phyloP scores from a whole-genome alignment of 495 filamentous ascomycete genomes.

The Aspergillus steynii region DNA sequence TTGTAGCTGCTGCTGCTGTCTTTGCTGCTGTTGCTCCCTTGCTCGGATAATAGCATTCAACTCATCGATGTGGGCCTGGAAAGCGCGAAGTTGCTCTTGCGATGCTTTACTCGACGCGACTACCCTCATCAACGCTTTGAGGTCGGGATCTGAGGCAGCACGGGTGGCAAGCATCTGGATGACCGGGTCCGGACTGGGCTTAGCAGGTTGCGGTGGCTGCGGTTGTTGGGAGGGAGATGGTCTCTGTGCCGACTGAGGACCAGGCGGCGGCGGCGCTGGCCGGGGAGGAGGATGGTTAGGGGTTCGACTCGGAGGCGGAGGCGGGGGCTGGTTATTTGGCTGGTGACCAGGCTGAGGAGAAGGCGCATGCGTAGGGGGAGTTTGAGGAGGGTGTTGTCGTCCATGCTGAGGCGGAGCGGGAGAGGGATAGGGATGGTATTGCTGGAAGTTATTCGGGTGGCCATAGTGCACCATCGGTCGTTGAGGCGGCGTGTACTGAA shows the following conservation, averaged over 20 bases:
- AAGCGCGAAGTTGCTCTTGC: conserved; percentile 76
- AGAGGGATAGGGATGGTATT: conserved; percentile 49
- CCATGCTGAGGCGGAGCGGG: conserved; percentile 40
- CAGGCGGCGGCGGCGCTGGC: conserved; percentile 20
- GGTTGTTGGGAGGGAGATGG: conserved; percentile 35
- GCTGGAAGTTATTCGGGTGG: conserved; percentile 55
- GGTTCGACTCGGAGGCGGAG: conserved; percentile 27
- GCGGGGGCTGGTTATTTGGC: conserved; percentile 25
- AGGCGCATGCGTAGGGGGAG: conserved; percentile 14
- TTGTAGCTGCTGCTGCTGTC: conserved; percentile 23
- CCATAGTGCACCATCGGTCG: conserved; percentile 70
- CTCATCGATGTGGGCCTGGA: conserved; percentile 91
- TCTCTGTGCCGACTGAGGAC: conserved; percentile 34
- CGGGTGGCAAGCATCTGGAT: conserved; percentile 89
- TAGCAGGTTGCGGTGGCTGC: conserved; percentile 40
- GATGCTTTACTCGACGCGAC: conserved; percentile 87
- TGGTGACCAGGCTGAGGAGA: conserved; percentile 24
- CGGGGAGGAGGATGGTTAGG: conserved; percentile 30
- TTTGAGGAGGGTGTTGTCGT: conserved; percentile 23
- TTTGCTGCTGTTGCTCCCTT: conserved; percentile 42
- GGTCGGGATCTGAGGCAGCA: conserved; percentile 78
- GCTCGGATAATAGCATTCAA: conserved; percentile 65
- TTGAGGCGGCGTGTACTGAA: conserved; percentile 52
- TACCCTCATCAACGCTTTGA: conserved; percentile 96
- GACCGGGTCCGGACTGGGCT: conserved; percentile 79